Base-by-base conservation (phyloP, 2,329 filamentous ascomycete species). In the Aspergillus tubingensis region DNA sequence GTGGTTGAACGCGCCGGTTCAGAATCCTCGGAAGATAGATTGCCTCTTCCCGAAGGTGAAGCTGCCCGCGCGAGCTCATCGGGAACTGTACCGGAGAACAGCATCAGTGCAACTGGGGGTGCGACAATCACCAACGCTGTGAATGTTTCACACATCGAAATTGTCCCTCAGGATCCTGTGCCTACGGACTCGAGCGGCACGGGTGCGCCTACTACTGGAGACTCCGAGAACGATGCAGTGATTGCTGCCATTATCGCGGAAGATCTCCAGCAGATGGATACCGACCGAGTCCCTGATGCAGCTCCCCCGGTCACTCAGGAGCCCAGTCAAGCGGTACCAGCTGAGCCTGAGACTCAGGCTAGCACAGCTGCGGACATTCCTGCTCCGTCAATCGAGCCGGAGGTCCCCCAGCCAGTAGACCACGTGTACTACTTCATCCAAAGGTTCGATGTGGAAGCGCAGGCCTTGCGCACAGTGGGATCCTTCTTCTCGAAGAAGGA, bases 401-500 rank as follows among this genome's bases (percentile, higher is more conserved):
- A 68, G 30, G 59, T 69, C 3, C 54, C 62, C 1, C 54, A 71
- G 13, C 73, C 73, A 3, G 69, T 75, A 23, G 72, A 71, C 5
- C 77, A 80, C 57, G 69, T 77, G 13, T 81, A 81, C 58, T 81
- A 80, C 61, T 81, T 82, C 62, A 71, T 86, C 48, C 82, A 86
- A 60, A 65, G 82, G 5, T 85, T 82, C 64, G 82, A 86, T 59
- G 76, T 80, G 13, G 80, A 83, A 25, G 74, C 74, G 8, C 80
- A 82, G 63, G 72, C 67, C 0, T 68, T 82, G 15, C 70, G 67
- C 7, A 76, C 76, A 2, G 68, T 77, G 11, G 77, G 77, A 27
- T 76, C 74, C 13, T 80, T 79, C 67, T 77, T 80, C 54, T 78
- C 75, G 6, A 75, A 74, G 53, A 69, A 71, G 8, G 73, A 74